Conservation (phyloP, 2,329 filamentous ascomycete species). For the Coniosporium tulheliwenetii region DNA sequence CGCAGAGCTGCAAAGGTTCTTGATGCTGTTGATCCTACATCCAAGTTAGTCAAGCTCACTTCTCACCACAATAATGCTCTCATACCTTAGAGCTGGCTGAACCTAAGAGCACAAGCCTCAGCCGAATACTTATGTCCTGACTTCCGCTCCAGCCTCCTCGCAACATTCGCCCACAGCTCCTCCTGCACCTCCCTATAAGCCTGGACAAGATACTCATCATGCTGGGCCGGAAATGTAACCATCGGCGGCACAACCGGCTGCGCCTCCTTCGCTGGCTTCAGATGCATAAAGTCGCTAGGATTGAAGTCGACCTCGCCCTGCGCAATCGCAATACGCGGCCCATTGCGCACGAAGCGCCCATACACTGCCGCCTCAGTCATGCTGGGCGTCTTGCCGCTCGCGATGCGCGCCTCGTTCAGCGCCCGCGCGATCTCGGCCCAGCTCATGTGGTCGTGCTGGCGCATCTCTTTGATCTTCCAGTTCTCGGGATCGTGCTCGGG, state of each 20-base stretch:
- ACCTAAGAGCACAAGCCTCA: neutral
- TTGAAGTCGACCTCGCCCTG: slow-evolving; percentile 17
- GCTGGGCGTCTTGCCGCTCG: slow-evolving; percentile 2
- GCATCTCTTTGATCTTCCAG: slow-evolving; percentile 15
- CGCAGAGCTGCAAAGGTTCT: no score
- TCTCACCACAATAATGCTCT: no score
- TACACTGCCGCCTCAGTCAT: slow-evolving; percentile 18
- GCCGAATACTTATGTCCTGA: neutral
- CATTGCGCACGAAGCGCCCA: slow-evolving; percentile 18
- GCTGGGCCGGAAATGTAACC: neutral
- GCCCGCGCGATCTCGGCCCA: slow-evolving; percentile 14
- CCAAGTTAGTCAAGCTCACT: no score
- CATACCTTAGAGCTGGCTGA: no score
- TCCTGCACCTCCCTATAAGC: slow-evolving; percentile 13
- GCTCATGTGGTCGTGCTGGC: slow-evolving; percentile 8
- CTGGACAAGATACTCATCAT: slow-evolving; percentile 12
- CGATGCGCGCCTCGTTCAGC: slow-evolving; percentile 12
- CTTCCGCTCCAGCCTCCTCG: slow-evolving; percentile 9
- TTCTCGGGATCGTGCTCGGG: slow-evolving; percentile 15
- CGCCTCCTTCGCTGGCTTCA: slow-evolving; percentile 8
- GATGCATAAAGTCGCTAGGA: slow-evolving; percentile 16
- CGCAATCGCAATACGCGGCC: slow-evolving; percentile 10
- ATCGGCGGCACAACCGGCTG: neutral
- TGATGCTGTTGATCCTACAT: no score
- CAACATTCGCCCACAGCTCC: slow-evolving; percentile 16